Conservation (phyloP, 108 stramenopile species). For the Nitzschia sp. region DNA sequence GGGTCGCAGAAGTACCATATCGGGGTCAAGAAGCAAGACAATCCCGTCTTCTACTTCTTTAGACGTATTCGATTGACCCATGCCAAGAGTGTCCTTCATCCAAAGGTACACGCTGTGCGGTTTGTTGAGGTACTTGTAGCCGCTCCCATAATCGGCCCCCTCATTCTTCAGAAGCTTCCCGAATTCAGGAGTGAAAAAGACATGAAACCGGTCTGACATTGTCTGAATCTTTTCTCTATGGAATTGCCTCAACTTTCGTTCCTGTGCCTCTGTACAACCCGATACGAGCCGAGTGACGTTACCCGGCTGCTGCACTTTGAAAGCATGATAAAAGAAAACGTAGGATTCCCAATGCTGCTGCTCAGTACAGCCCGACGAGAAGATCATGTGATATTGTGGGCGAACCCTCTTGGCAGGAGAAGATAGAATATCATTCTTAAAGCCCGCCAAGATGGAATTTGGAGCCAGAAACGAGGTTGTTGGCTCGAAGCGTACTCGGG, state of each 20-base stretch:
- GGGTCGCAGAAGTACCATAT: conserved; percentile 89
- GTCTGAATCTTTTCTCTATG: conserved; percentile 40
- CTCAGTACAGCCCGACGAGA: conserved; percentile 83
- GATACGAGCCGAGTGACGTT: conserved; percentile 90
- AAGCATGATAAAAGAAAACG: conserved; percentile 66
- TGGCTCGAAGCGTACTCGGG: no score
- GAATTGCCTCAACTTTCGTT: conserved; percentile 8
- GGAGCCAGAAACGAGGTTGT: no score
- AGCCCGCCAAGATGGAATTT: background rate
- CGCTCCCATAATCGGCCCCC: conserved; percentile 4
- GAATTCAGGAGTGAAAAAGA: conserved; percentile 85
- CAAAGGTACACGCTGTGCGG: conserved; percentile 78
- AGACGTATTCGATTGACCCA: conserved; percentile 23
- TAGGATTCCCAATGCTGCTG: conserved; percentile 94
- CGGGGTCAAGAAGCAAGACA: conserved; percentile 93
- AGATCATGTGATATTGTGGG: conserved; percentile 58
- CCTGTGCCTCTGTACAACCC: conserved; percentile 37
- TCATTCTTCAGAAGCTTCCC: conserved; percentile 47
- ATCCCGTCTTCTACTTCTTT: conserved; percentile 56
- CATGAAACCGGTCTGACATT: conserved; percentile 48
- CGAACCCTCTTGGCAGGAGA: background rate
- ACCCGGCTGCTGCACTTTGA: conserved; percentile 75
- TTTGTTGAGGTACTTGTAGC: conserved; percentile 92
- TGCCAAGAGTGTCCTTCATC: conserved; percentile 56
- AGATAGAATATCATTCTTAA: background rate